Evolutionary conservation across 768 basidiomycete genomes (phyloP).

Genomic region (Rhizopogon salebrosus): DNA sequence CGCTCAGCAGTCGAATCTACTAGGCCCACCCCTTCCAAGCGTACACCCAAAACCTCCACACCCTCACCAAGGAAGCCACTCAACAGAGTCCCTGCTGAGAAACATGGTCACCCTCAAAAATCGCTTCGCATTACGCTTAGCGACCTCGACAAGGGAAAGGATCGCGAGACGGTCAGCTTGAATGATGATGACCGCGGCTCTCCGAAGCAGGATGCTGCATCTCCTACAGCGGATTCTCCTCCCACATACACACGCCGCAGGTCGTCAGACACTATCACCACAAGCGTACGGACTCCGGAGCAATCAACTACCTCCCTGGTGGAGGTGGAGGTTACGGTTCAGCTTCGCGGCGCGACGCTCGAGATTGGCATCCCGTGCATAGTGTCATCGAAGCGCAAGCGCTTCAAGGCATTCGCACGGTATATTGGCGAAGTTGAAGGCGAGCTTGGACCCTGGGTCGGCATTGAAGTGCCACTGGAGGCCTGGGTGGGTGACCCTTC

Average conservation of each 20-base stretch:
- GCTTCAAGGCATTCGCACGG: conserved; percentile 81
- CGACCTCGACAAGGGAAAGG: conserved; percentile 1
- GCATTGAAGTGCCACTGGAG: conserved; percentile 77
- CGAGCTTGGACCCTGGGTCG: conserved; percentile 82
- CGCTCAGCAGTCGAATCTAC: conserved; percentile 15
- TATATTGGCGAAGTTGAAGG: conserved; percentile 87
- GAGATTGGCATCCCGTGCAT: conserved; percentile 90
- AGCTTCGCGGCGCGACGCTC: conserved; percentile 63
- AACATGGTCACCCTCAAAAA: neutral
- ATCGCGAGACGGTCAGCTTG: neutral
- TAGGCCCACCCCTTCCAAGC: conserved; percentile 17
- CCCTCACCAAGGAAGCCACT: conserved; percentile 6
- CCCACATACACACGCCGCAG: conserved; percentile 18
- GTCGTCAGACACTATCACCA: conserved; percentile 24
- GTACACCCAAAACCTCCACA: neutral
- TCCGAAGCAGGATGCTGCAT: neutral
- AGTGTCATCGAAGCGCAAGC: conserved; percentile 74
- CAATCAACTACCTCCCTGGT: conserved; percentile 20
- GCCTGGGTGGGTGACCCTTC: conserved; percentile 45
- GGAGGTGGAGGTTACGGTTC: conserved; percentile 10
- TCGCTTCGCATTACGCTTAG: neutral
- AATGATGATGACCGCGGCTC: neutral
- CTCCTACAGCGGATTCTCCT: neutral
- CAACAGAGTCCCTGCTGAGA: conserved; percentile 5
- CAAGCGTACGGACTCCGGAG: conserved; percentile 13